Conservation (phyloP, 176 grass and related monocot genomes). For the Typha latifolia region DNA sequence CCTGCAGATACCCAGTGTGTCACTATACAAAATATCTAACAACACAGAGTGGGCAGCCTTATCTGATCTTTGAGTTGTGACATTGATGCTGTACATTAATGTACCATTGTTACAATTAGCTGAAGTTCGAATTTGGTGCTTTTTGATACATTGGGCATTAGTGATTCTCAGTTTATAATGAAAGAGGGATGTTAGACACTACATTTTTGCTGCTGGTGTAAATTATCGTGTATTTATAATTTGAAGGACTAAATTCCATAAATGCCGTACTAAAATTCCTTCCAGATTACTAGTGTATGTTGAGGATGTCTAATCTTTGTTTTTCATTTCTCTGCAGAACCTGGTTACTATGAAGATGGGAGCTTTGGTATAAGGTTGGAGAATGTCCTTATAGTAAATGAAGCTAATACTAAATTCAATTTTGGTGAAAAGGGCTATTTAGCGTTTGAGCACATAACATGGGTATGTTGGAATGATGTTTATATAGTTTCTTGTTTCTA, state of each 20-base stretch:
- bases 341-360: conserved; percentile 97
- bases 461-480: conserved; percentile 44
- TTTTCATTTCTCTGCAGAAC: conserved; percentile 49
- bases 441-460: conserved; percentile 90
- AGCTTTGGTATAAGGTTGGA: conserved; percentile 91
- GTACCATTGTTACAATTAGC: no score
- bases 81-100: no score
- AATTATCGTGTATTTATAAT: no score
- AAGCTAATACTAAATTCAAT: conserved; percentile 70
- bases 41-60: no score
- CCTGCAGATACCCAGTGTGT: no score
- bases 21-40: no score
- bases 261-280: neutral
- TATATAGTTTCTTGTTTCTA: neutral
- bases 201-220: no score
- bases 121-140: no score
- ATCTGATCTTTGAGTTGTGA: no score
- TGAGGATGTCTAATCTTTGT: neutral
- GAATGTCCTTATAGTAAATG: conserved; percentile 92
- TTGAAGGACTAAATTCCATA: neutral
- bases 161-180: no score
- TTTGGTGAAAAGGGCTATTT: conserved; percentile 91
- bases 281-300: neutral
- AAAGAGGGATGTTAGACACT: no score
- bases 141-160: no score